A percentile compares a stretch with the other conserved stretches of the same genome.
phyloP scores from a whole-genome alignment of 306 rosid species.

The Phaseolus lunatus region DNA sequence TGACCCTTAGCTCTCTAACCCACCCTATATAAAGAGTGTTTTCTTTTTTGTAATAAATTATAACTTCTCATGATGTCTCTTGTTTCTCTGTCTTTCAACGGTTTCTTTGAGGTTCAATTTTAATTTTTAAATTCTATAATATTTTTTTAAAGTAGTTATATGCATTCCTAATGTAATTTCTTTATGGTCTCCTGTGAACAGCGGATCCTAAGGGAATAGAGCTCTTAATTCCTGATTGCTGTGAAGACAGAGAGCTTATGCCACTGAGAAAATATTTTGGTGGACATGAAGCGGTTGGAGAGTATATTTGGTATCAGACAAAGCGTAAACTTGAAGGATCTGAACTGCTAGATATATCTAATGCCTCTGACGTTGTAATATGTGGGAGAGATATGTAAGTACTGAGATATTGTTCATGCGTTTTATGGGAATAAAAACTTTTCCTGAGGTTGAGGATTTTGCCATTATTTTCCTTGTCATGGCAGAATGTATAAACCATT shows the following conservation, averaged over 20 bases:
- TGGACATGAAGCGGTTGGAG: constrained; percentile 91
- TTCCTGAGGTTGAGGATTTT: constrained; percentile 35
- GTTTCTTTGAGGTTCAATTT: neutral
- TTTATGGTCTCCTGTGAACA: constrained; percentile 37
- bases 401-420: constrained; percentile 30
- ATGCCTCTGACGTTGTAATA: constrained; percentile 59
- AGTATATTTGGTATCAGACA: constrained; percentile 79
- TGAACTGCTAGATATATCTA: constrained; percentile 62
- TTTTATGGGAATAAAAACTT: constrained; percentile 39
- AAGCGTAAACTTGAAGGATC: constrained; percentile 71
- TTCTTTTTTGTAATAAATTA: neutral
- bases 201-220: constrained; percentile 88
- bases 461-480: constrained; percentile 37
- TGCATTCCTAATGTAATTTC: constrained; percentile 21
- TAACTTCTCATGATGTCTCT: neutral
- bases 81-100: neutral
- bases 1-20: no score
- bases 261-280: constrained; percentile 81
- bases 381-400: constrained; percentile 80
- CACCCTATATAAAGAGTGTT: no score
- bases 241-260: constrained; percentile 61
- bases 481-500: constrained; percentile 78
- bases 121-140: neutral
- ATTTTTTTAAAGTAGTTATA: neutral
- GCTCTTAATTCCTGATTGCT: constrained; percentile 78